Percentiles rank a stretch among this genome's conserved stretches.
These are phyloP conservation scores for Lupinus albus DNA, from an alignment of 306 rosid genomes.

Conservation along the genomic window DNA sequence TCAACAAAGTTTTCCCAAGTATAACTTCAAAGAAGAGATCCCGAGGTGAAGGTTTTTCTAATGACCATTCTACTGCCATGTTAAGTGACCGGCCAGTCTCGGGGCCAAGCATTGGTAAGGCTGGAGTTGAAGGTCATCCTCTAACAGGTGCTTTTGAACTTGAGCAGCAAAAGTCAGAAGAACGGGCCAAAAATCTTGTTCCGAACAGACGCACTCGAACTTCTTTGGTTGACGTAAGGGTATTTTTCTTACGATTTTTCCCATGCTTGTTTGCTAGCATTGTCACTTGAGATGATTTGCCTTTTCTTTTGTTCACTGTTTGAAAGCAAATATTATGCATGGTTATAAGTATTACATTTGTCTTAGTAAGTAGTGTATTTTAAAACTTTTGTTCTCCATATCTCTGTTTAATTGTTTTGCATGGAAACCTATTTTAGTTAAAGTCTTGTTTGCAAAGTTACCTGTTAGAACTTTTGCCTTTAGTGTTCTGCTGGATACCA, in stretches of 20 bases:
- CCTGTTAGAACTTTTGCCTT: slow-evolving; percentile 22
- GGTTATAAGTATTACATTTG: slow-evolving; percentile 11
- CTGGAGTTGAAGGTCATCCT: slow-evolving; percentile 76
- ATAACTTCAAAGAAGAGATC: slow-evolving; percentile 92
- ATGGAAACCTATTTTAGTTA: slow-evolving; percentile 33
- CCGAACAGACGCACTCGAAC: slow-evolving; percentile 95
- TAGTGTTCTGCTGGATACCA: slow-evolving; percentile 9
- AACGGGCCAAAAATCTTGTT: slow-evolving; percentile 65
- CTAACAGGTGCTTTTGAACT: slow-evolving; percentile 70
- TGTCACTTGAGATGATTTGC: slow-evolving; percentile 15
- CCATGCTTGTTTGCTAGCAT: slow-evolving; percentile 15
- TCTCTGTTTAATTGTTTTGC: slow-evolving; percentile 17
- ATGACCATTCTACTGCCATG: slow-evolving; percentile 66
- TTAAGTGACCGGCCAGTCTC: slow-evolving; percentile 70
- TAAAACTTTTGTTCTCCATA: slow-evolving; percentile 38
- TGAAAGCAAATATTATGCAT: slow-evolving; percentile 23
- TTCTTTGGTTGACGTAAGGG: slow-evolving; percentile 89
- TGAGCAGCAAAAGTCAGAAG: slow-evolving; percentile 92
- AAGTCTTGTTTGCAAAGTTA: slow-evolving; percentile 37
- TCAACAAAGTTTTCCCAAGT: slow-evolving; percentile 79
- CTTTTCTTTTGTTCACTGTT: slow-evolving; percentile 28
- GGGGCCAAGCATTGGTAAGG: slow-evolving; percentile 74
- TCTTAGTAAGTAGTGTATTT: slow-evolving; percentile 26
- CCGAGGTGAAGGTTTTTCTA: slow-evolving; percentile 72
- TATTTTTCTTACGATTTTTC: slow-evolving; percentile 41